Evolutionary conservation across 768 basidiomycete genomes (phyloP).

Genomic region (Tylopilus sp.): DNA sequence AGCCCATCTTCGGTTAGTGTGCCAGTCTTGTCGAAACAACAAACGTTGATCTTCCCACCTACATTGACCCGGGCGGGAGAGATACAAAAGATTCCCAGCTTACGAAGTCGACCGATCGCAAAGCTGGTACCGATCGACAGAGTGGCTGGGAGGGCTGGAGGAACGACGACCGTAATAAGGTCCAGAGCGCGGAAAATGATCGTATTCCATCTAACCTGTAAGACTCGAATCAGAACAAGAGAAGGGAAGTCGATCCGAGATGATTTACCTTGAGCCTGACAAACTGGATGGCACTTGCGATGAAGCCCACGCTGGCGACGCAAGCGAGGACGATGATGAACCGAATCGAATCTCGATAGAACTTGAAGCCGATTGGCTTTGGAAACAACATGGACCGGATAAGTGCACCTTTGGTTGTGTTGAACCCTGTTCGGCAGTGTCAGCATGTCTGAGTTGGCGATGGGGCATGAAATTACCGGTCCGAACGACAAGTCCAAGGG

Average conservation of each 20-base stretch:
- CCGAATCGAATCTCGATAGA: constrained; percentile 87
- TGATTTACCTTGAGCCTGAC: constrained; percentile 73
- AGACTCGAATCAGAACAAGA: neutral
- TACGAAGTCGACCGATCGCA: constrained; percentile 83
- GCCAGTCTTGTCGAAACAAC: constrained; percentile 99
- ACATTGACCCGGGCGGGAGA: constrained; percentile 95
- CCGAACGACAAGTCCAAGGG: constrained; percentile 79
- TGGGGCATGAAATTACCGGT: constrained; percentile 55
- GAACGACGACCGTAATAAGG: constrained; percentile 95
- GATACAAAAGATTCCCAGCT: constrained; percentile 90
- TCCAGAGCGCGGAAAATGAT: constrained; percentile 92
- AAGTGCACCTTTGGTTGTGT: constrained; percentile 95
- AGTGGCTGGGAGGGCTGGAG: constrained; percentile 95
- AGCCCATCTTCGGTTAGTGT: constrained; percentile 97
- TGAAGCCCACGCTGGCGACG: constrained; percentile 90
- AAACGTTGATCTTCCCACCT: constrained; percentile 93
- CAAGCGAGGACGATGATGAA: constrained; percentile 91
- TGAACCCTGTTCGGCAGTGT: constrained; percentile 62
- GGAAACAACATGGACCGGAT: constrained; percentile 98
- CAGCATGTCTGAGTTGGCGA: neutral
- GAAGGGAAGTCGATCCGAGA: neutral
- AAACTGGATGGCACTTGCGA: constrained; percentile 89
- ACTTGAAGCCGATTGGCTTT: constrained; percentile 98
- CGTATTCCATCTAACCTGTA: constrained; percentile 81
- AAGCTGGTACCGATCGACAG: constrained; percentile 97